Conservation (phyloP, 2,329 filamentous ascomycete genomes). For the Penicillium rolfsii region DNA sequence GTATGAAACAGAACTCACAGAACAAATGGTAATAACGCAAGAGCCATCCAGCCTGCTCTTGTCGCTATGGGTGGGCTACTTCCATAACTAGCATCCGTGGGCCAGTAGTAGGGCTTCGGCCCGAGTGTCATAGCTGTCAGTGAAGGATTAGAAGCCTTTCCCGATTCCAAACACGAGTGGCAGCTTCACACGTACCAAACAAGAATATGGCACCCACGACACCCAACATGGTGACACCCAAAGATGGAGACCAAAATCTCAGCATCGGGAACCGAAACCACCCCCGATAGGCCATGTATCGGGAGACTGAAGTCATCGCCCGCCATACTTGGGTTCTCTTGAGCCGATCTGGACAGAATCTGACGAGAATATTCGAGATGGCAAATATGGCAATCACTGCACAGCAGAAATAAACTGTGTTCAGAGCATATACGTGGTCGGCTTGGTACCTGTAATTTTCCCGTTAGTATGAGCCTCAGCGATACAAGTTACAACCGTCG, state of each 20-base stretch:
- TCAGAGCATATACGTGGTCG: slow-evolving; percentile 57
- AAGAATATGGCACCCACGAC: slow-evolving; percentile 52
- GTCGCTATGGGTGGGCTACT: slow-evolving; percentile 59
- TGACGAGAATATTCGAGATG: slow-evolving; percentile 43
- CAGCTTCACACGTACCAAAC: slow-evolving; percentile 39
- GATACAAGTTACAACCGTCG: neutral
- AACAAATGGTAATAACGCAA: slow-evolving; percentile 57
- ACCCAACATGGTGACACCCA: slow-evolving; percentile 51
- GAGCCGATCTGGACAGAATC: slow-evolving; percentile 35
- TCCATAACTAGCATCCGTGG: slow-evolving; percentile 52
- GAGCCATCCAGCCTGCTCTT: slow-evolving; percentile 56
- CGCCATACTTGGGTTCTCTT: slow-evolving; percentile 36
- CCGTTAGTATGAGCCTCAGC: neutral
- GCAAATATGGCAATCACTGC: slow-evolving; percentile 54
- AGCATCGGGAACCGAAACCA: slow-evolving; percentile 38
- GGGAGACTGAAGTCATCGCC: slow-evolving; percentile 40
- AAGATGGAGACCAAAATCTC: slow-evolving; percentile 49
- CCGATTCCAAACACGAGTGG: neutral
- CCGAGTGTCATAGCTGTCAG: slow-evolving; percentile 51
- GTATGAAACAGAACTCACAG: slow-evolving; percentile 35
- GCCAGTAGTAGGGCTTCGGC: slow-evolving; percentile 61
- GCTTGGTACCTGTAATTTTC: slow-evolving; percentile 53
- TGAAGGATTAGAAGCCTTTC: slow-evolving; percentile 2
- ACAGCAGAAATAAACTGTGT: slow-evolving; percentile 59
- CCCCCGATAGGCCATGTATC: slow-evolving; percentile 49